Conservation (phyloP, 306 rosid species). For the Citrullus colocynthis region DNA sequence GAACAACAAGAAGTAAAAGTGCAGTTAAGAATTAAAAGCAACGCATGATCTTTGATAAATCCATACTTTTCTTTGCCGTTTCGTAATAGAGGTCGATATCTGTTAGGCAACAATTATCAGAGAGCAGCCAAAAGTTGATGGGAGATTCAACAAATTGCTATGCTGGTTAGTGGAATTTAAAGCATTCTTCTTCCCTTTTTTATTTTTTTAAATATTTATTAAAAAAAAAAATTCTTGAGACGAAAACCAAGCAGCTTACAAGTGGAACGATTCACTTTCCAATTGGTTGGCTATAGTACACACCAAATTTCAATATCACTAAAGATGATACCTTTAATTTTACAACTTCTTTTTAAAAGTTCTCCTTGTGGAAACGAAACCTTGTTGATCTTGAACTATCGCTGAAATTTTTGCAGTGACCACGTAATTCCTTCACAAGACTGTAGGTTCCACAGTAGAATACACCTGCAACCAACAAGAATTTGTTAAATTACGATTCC, state of each 20-base stretch:
- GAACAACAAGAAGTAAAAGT: background rate
- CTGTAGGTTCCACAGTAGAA: constrained; percentile 71
- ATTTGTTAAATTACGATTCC: background rate
- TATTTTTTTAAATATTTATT: background rate
- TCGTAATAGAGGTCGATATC: background rate
- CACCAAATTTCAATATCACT: background rate
- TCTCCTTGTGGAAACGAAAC: constrained; percentile 81
- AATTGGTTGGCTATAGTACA: no score
- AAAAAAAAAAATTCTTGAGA: background rate
- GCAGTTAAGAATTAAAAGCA: background rate
- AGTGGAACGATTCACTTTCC: background rate
- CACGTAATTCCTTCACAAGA: constrained; percentile 17
- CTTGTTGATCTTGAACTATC: constrained; percentile 28
- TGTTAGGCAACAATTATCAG: background rate
- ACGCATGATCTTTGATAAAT: background rate
- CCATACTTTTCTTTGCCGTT: background rate
- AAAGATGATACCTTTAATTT: constrained; percentile 15
- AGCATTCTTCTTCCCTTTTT: background rate
- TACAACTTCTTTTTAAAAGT: constrained; percentile 19
- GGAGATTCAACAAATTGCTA: background rate
- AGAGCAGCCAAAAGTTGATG: background rate
- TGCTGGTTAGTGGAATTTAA: background rate
- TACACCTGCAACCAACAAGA: constrained; percentile 44
- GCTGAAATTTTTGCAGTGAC: constrained; percentile 33
- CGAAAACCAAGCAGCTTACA: background rate